Evolutionary conservation across 2,329 filamentous ascomycete species (phyloP).

Genomic region (Alternaria conjuncta): DNA sequence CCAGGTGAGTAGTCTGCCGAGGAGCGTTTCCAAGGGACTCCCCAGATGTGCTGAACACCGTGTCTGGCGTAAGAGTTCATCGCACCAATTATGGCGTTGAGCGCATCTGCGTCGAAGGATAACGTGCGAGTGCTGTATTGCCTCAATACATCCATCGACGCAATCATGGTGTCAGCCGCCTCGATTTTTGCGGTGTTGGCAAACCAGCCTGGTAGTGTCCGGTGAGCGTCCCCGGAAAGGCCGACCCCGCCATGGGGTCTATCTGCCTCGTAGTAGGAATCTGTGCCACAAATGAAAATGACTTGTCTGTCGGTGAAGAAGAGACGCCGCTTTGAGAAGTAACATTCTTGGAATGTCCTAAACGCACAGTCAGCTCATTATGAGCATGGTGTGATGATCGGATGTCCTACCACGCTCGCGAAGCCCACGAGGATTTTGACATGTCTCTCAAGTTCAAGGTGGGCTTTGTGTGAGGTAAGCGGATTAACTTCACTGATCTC

Average conservation of each 20-base stretch:
- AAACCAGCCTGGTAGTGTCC: not conserved
- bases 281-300: not conserved
- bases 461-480: not conserved
- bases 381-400: not conserved
- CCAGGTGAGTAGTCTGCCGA: not conserved
- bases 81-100: not conserved
- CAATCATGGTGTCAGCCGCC: not conserved
- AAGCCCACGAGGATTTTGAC: not conserved
- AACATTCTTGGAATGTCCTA: not conserved
- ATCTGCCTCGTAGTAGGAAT: not conserved
- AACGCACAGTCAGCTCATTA: not conserved
- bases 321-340: not conserved
- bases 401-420: not conserved
- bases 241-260: not conserved
- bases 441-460: accelerated
- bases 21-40: not conserved
- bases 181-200: not conserved
- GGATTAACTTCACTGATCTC: not conserved
- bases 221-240: not conserved
- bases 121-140: not conserved
- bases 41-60: not conserved
- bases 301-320: not conserved
- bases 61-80: not conserved
- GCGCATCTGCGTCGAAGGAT: not conserved
- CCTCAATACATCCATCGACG: not conserved